Evolutionary conservation across 306 rosid species (phyloP), one percentile per base, ranked within the genome.

Genomic region (Medicago lupulina): DNA sequence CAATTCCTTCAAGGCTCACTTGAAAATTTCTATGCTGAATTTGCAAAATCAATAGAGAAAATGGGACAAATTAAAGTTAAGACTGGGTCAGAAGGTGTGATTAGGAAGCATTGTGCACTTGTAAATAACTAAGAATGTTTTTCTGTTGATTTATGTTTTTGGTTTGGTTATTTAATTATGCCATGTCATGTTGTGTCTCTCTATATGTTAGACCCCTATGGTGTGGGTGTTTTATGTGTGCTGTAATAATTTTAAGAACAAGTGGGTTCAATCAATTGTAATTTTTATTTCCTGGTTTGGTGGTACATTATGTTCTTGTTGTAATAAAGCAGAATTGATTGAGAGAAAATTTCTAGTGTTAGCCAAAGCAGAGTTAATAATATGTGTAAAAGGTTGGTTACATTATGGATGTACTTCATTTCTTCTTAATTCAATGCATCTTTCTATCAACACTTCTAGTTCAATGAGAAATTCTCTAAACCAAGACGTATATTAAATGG

Each of bases 41-140:
- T 92, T 77, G 93, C 91, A 25, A 41, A 12, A 23, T 84, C 97
- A 6, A 81, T 89, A 83, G 97, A 89, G 89, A 92, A 90, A 84
- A 87, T 95, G 98, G 93, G 96, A 9, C 58, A 83, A 75, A 7
- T 87, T 61, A 79, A 77, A 0, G 91, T 89, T 0, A 95, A 92
- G 88, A 95, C 96, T 0, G 98, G 97, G 7, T 65, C 93, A 7
- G 62, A 76, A 16, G 98, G 98, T 21, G 88, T 90, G 85, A 92
- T 95, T 55, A 92, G 97, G 84, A 95, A 86, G 84, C 85, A 79
- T 0, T 95, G 98, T 81, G 93, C 87, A 6, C 6, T 87, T 50
- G 90, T 89, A 21, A 94, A 94, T 83, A 85, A 84, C 51, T 87
- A 78, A 58, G 47, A 10, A 40, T 76, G 6, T 21, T 70, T 17